Conservation (phyloP, 768 basidiomycete species). For the Clitopilus passeckerianus region DNA sequence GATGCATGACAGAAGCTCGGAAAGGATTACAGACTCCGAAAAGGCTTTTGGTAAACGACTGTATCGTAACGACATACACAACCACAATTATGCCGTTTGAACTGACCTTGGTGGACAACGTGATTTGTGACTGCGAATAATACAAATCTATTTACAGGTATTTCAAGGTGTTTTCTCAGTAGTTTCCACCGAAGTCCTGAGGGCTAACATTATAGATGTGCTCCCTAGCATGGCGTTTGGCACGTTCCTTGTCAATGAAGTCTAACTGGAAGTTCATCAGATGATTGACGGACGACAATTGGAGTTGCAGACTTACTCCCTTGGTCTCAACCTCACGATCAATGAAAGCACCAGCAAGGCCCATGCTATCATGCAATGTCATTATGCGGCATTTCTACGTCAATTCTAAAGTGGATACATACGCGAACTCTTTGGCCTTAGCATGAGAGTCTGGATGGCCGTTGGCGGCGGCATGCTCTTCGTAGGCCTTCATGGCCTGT, state of each 20-base stretch:
- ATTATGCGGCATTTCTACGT: background rate
- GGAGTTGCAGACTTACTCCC: slow-evolving; percentile 20
- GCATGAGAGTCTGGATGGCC: slow-evolving; percentile 48
- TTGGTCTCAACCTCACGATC: slow-evolving; percentile 54
- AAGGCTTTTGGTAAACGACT: too few species aligned
- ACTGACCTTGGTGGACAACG: too few species aligned
- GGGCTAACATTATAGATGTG: background rate
- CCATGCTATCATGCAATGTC: slow-evolving; percentile 32
- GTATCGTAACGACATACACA: too few species aligned
- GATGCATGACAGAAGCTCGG: too few species aligned
- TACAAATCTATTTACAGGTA: too few species aligned
- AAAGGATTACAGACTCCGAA: too few species aligned
- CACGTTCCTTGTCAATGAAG: slow-evolving; percentile 21
- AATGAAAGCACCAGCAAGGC: slow-evolving; percentile 47
- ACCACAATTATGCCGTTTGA: too few species aligned
- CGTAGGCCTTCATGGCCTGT: slow-evolving; percentile 61
- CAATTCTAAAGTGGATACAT: slow-evolving; percentile 4
- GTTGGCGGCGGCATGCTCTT: slow-evolving; percentile 43
- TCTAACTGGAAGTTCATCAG: slow-evolving; percentile 16
- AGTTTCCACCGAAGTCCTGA: background rate
- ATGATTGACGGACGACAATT: too few species aligned
- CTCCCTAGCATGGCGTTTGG: slow-evolving; percentile 8
- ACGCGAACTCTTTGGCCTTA: slow-evolving; percentile 55
- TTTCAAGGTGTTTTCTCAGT: too few species aligned
- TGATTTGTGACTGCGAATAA: too few species aligned